Conservation (phyloP, 208 protist genomes). For the Crithidia thermophila region DNA sequence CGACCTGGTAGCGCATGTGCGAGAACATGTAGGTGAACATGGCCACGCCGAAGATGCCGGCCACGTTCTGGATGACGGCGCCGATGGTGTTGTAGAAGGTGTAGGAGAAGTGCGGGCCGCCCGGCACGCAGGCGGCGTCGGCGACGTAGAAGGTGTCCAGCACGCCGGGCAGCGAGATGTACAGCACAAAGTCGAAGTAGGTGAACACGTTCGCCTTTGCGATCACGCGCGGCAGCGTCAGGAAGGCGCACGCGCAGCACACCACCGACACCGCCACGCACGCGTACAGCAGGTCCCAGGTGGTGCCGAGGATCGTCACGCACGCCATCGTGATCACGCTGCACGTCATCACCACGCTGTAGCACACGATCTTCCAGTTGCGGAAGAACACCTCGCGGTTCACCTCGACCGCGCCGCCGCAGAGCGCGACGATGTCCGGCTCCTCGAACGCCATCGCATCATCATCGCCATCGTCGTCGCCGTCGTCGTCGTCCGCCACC, state of each 20-base stretch:
- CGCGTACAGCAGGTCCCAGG: conserved; percentile 35
- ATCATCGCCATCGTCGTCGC: conserved; percentile 1
- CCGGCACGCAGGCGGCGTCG: conserved; percentile 35
- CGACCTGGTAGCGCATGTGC: conserved; percentile 48
- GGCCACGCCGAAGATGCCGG: conserved; percentile 49
- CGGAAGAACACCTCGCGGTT: conserved; percentile 26
- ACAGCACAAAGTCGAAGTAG: conserved; percentile 38
- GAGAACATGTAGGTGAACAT: conserved; percentile 62
- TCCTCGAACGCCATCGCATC: conserved; percentile 16
- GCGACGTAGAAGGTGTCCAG: conserved; percentile 57
- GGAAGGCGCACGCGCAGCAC: conserved; percentile 24
- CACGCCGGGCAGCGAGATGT: conserved; percentile 54
- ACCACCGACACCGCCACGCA: conserved; percentile 30
- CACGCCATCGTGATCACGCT: conserved; percentile 36
- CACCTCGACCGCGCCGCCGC: conserved; percentile 29
- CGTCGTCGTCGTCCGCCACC: background rate
- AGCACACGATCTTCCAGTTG: conserved; percentile 32
- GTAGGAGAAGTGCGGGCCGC: conserved; percentile 56
- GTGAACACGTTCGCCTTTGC: conserved; percentile 37
- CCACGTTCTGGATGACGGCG: conserved; percentile 41
- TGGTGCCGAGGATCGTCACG: conserved; percentile 35
- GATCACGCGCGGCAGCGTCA: conserved; percentile 37
- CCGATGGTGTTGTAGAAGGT: conserved; percentile 57
- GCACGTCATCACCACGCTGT: conserved; percentile 36
- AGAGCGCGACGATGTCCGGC: conserved; percentile 21